Evolutionary conservation across 371 early-diverging fungal species (phyloP).

Genomic region (Mucor sp.): DNA sequence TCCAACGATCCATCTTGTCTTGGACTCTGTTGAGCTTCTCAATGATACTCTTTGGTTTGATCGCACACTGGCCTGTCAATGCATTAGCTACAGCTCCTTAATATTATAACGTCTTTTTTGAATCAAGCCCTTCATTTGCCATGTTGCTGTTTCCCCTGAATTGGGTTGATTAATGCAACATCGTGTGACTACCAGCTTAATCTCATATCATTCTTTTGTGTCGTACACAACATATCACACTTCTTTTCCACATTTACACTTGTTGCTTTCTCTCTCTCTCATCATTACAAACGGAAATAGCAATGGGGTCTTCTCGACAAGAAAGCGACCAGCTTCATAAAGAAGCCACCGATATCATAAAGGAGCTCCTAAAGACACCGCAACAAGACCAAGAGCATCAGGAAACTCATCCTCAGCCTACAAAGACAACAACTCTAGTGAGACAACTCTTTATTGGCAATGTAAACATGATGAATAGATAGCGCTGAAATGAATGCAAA

Average conservation of each 20-base stretch:
- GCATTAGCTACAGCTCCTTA: neutral
- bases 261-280: neutral
- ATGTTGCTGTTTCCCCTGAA: neutral
- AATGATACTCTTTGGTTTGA: too few species aligned
- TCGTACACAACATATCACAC: neutral
- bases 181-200: neutral
- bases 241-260: neutral
- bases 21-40: neutral
- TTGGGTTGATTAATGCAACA: neutral
- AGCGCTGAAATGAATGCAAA: neutral
- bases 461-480: conserved; percentile 34
- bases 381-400: neutral
- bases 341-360: neutral
- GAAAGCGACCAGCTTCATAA: neutral
- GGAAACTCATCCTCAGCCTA: neutral
- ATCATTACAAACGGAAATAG: too few species aligned
- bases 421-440: conserved; percentile 35
- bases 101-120: neutral
- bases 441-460: conserved; percentile 70
- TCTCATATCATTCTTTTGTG: neutral
- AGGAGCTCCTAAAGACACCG: neutral
- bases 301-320: neutral
- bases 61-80: neutral
- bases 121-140: neutral
- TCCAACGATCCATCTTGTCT: neutral